phyloP scores from a whole-genome alignment of 176 grass and related monocot genomes.

The Rhynchospora breviuscula region DNA sequence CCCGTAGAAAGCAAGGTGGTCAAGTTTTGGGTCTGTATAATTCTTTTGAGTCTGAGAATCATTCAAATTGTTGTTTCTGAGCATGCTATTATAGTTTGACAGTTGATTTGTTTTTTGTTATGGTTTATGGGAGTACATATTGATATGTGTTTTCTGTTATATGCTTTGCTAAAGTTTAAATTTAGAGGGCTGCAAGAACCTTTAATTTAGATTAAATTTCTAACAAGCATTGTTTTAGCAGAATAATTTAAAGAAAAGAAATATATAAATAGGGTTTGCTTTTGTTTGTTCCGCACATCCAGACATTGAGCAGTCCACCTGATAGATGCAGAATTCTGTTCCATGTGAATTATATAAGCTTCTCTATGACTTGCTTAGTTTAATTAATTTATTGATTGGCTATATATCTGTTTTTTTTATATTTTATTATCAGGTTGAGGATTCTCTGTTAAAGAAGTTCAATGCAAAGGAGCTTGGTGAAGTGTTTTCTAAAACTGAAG shows the following conservation, averaged over 20 bases:
- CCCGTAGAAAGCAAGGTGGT: not conserved
- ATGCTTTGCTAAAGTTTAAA: too few species aligned
- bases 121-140: not conserved
- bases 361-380: not conserved
- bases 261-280: not conserved
- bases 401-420: not conserved
- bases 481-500: conserved; percentile 19
- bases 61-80: not conserved
- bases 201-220: not conserved
- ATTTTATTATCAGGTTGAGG: conserved; percentile 23
- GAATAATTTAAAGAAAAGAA: not conserved
- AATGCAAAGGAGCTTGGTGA: conserved; percentile 25
- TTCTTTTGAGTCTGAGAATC: not conserved
- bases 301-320: not conserved
- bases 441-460: conserved; percentile 23
- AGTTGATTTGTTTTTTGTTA: not conserved
- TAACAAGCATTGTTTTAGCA: not conserved
- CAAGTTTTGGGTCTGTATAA: not conserved
- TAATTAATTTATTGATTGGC: not conserved
- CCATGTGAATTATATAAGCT: not conserved
- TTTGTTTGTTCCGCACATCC: not conserved
- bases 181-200: not conserved
- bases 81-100: not conserved
- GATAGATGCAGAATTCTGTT: not conserved
- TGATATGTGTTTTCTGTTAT: not conserved